Evolutionary conservation across 176 grass and related monocot species (phyloP), one percentile per base, ranked within the genome.

Genomic region (Cenchrus fungigraminus): DNA sequence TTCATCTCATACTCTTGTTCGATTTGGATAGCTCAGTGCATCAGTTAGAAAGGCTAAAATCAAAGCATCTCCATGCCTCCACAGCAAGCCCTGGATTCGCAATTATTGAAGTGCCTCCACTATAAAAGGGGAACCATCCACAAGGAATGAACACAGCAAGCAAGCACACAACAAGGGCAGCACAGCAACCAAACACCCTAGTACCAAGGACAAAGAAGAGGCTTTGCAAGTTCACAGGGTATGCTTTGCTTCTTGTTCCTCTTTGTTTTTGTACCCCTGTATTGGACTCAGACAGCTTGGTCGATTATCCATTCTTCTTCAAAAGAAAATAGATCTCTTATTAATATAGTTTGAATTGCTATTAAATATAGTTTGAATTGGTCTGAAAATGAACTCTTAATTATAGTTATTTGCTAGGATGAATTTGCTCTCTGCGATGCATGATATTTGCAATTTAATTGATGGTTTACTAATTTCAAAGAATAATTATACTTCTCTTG

Each of bases 91-190:
- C 57, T 79, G 80, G 79, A 83, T 86, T 81, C 90, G 68, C 90
- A 79, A 90, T 92, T 94, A 92, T 92, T 92, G 92, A 87, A 79
- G 73, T 22, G 11, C 54, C 71, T 82, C 84, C 76, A 88, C 84
- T 94, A 94, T 94, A 94, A 92, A 94, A 94, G 12, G 84, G 22
- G 67, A 82, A 20, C 81, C 81, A 81, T 40, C 76, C 76, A 57
- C 81, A 88, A 81, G 77, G 86, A 91, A 87, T 80, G 63, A 70
- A 58, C 46, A 77, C 81, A 84, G 51, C 69, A 79, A 88, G 74
- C 65, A 73, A 82, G 79, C 65, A 79, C 66, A 86, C 65, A 89
- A 65, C 79, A 87, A 90, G 88, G 79, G 61, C 59, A 74, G 74
- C 59, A 74, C 68, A 87, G 10, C 46, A 80, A 70, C 89, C 70